A percentile compares a stretch with the other conserved stretches of the same genome.
Evolutionary conservation across 1,284 basidiomycete genomes (phyloP).

Genomic region (Apiotrichum domesticum): DNA sequence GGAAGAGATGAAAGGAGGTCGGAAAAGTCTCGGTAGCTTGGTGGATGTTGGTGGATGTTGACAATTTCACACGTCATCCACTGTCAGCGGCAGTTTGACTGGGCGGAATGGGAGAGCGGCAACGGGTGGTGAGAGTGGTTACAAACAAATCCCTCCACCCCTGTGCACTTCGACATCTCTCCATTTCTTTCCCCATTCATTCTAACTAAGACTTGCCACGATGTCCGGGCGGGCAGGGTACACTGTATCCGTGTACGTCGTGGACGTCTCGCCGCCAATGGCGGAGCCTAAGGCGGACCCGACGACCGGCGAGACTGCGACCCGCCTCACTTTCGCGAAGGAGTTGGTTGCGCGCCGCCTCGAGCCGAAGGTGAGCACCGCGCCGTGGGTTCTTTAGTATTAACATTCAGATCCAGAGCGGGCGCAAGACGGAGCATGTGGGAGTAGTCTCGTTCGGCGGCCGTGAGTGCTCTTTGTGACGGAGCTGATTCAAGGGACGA

Average conservation of each 20-base stretch:
- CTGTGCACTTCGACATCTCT: not conserved
- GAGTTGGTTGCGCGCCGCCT: slow-evolving; percentile 82
- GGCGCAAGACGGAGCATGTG: slow-evolving; percentile 84
- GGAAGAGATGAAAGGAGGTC: too few species aligned
- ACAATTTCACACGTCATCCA: too few species aligned
- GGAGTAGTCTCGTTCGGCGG: slow-evolving; percentile 79
- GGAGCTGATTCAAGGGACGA: slow-evolving; percentile 52
- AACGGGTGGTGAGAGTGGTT: too few species aligned
- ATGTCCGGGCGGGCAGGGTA: slow-evolving; percentile 41
- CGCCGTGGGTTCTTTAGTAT: too few species aligned
- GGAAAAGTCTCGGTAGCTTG: too few species aligned
- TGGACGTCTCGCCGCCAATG: slow-evolving; percentile 86
- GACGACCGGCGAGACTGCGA: slow-evolving; percentile 55
- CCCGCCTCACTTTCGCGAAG: slow-evolving; percentile 71
- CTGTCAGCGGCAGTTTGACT: too few species aligned
- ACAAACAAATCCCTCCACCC: not conserved
- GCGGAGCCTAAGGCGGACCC: slow-evolving; percentile 58
- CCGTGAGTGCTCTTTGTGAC: slow-evolving; percentile 49
- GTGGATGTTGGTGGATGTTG: too few species aligned
- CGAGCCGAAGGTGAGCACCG: slow-evolving; percentile 69
- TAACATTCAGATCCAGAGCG: slow-evolving; percentile 66
- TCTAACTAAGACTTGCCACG: not conserved
- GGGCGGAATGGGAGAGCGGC: too few species aligned
- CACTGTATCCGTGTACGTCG: slow-evolving; percentile 55
- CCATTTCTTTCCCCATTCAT: not conserved